These are phyloP conservation scores for Cercospora brassicicola DNA, from an alignment of 2,329 filamentous ascomycete species.

Conservation along the genomic window DNA sequence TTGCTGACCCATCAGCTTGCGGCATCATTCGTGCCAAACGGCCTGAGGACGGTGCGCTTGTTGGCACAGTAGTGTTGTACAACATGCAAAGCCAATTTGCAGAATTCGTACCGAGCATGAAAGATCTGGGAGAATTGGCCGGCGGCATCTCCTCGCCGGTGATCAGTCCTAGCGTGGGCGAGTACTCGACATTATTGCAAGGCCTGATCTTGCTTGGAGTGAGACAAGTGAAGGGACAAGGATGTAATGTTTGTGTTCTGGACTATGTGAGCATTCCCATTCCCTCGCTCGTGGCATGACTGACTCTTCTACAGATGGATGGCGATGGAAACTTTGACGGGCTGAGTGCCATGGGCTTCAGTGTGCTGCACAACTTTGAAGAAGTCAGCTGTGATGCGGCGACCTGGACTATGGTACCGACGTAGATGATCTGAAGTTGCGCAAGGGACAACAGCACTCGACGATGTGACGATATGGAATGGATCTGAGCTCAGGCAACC, in stretches of 20 bases:
- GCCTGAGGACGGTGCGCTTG: slow-evolving; percentile 63
- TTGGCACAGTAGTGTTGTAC: slow-evolving; percentile 80
- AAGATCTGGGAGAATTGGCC: slow-evolving; percentile 58
- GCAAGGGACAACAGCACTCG: background rate
- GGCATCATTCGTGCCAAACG: slow-evolving; percentile 82
- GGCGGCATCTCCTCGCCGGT: slow-evolving; percentile 81
- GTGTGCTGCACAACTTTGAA: slow-evolving; percentile 75
- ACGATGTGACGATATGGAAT: background rate
- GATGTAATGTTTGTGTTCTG: slow-evolving; percentile 69
- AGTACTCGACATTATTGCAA: slow-evolving; percentile 72
- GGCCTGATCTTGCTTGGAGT: slow-evolving; percentile 78
- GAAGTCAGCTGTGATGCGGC: slow-evolving; percentile 71
- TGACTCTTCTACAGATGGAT: slow-evolving; percentile 57
- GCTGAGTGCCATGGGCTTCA: slow-evolving; percentile 76
- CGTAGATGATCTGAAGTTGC: background rate
- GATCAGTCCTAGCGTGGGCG: slow-evolving; percentile 65
- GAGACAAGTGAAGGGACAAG: slow-evolving; percentile 77
- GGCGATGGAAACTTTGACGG: slow-evolving; percentile 72
- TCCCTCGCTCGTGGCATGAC: slow-evolving; percentile 11
- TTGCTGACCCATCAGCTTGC: slow-evolving; percentile 69
- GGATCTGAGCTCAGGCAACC: background rate
- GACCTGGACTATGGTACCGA: slow-evolving; percentile 53
- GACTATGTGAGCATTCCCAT: slow-evolving; percentile 68
- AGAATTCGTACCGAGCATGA: slow-evolving; percentile 68
- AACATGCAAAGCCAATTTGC: slow-evolving; percentile 67